Percentiles rank a stretch among this genome's conserved stretches.
Evolutionary conservation across 177 flowering plant genomes (phyloP).

Genomic region (Vitis hybrid): DNA sequence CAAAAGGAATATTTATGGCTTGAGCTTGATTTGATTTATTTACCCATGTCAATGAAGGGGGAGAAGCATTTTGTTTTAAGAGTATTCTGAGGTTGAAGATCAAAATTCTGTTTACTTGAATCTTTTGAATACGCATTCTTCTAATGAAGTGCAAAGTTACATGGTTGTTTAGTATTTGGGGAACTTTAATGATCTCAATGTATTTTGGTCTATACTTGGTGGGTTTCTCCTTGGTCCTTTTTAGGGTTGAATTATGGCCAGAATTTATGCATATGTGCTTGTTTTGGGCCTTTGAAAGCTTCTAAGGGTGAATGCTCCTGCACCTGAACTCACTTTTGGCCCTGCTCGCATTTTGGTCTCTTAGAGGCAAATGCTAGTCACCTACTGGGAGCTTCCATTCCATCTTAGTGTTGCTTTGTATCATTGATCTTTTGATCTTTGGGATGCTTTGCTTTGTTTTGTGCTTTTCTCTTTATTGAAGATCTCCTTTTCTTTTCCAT

Average conservation of each 20-base stretch:
- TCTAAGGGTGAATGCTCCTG: neutral
- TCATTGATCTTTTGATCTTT: too few relatives aligned
- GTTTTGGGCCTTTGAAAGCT: neutral
- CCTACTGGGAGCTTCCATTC: too few relatives aligned
- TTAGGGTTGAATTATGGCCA: neutral
- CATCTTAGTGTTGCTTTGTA: too few relatives aligned
- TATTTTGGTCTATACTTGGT: neutral
- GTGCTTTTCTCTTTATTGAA: too few relatives aligned
- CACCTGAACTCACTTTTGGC: too few relatives aligned
- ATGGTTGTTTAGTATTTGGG: neutral
- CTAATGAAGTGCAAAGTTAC: neutral
- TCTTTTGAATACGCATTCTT: neutral
- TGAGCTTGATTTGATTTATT: neutral
- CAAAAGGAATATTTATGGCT: neutral
- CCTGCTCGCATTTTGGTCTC: too few relatives aligned
- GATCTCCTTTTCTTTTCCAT: too few relatives aligned
- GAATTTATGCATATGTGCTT: neutral
- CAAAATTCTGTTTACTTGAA: neutral
- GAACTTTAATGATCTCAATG: neutral
- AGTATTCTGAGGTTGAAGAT: neutral
- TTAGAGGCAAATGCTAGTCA: too few relatives aligned
- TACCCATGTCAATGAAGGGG: neutral
- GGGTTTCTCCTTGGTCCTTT: neutral
- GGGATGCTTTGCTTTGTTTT: too few relatives aligned
- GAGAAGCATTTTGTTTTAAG: neutral